Evolutionary conservation across 768 basidiomycete genomes (phyloP), one percentile per base, ranked within the genome.

Genomic region (Amanita rimosa): DNA sequence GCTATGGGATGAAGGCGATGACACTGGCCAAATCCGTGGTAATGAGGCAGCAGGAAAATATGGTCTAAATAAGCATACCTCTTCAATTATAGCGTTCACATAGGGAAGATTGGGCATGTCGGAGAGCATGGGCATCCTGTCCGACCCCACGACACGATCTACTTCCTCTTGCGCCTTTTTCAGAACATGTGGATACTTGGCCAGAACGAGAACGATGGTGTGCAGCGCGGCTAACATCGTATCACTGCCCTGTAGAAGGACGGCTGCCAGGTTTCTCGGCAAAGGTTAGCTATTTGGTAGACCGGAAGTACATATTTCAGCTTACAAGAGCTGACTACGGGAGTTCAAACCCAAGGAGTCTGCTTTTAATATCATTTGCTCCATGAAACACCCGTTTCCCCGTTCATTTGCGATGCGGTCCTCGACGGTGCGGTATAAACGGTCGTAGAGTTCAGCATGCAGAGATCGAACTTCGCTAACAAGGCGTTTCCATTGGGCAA

Each of bases 401-500:
- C 53, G 40, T 8, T 62, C 64, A 5, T 49, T 54, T 26, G 42
- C 45, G 5, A 65, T 19, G 3, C 65, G 53, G 10, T 55, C 51
- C 48, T 62, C 55, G 11, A 53, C 58, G 21, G 57, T 53, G 4
- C 54, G 54, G 16, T 65, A 44, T 6, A 67, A 53, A 1, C 59
- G 52, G 29, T 61, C 58, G 43, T 66, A 67, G 13, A 67, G 46
- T 10, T 51, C 50, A 9, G 57, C 56, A 45, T 67, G 67, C n/a
- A 62, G 43, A 0, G 37, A 46, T 8, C 60, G 52, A 14, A 56
- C 49, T 33, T 60, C 51, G n/a, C 50, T 53, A 24, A 54, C 55
- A 4, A 60, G 44, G 1, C 39, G 46, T 51, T 69, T 69, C 67
- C 67, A 67, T 8, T 55, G 47, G 6, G 65, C 65, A 57, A 57